Conservation (phyloP, 768 basidiomycete species). For the Xanthoconium stramineum region DNA sequence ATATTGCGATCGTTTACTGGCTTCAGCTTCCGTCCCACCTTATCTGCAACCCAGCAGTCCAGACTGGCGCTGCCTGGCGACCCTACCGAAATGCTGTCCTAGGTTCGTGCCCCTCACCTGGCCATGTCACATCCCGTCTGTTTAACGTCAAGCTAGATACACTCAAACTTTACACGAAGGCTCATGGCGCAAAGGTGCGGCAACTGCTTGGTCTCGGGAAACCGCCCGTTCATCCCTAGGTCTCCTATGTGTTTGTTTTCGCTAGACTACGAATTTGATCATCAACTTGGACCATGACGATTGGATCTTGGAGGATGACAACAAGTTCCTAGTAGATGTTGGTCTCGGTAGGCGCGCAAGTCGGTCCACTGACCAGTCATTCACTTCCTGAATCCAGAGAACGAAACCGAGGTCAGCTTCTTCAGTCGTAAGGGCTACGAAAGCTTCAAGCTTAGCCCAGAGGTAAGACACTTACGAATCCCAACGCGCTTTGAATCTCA, state of each 20-base stretch:
- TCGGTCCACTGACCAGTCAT: not conserved
- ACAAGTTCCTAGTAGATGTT: slow-evolving; percentile 57
- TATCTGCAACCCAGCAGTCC: slow-evolving; percentile 50
- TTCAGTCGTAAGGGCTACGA: slow-evolving; percentile 80
- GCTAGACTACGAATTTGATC: slow-evolving; percentile 92
- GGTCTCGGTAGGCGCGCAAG: slow-evolving; percentile 68
- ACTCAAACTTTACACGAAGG: slow-evolving; percentile 89
- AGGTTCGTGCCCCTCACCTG: slow-evolving; percentile 43
- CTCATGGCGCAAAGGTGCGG: slow-evolving; percentile 87
- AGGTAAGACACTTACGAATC: slow-evolving; percentile 42
- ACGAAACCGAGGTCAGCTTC: slow-evolving; percentile 93
- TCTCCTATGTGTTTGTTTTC: not conserved
- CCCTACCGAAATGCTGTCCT: slow-evolving; percentile 73
- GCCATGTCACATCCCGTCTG: not conserved
- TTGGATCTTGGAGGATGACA: slow-evolving; percentile 79
- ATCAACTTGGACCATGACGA: slow-evolving; percentile 97
- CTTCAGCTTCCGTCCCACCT: slow-evolving; percentile 1
- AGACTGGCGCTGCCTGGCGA: slow-evolving; percentile 80
- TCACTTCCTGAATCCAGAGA: slow-evolving; percentile 51
- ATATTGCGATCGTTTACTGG: slow-evolving; percentile 11
- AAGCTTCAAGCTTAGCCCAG: slow-evolving; percentile 77
- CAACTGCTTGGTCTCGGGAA: not conserved
- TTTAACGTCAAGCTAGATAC: slow-evolving; percentile 58
- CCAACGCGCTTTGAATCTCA: not conserved
- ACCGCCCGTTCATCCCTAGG: not conserved